Base-by-base conservation (phyloP, 2,329 filamentous ascomycete genomes). In the Curvularia sp. region DNA sequence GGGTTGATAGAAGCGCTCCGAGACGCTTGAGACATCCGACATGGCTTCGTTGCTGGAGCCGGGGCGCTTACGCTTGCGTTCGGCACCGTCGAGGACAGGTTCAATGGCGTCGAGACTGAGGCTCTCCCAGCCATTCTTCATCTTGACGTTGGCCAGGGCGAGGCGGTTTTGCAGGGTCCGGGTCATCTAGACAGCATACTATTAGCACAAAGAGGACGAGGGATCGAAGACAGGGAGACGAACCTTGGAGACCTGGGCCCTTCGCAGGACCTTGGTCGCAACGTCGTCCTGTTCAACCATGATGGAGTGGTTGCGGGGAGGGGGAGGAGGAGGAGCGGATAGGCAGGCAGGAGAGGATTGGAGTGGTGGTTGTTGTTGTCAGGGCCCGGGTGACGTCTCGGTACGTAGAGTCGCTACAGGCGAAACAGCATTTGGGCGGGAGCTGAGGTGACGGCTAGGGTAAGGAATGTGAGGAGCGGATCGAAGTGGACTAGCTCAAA, bases 141-240 rank as follows among this genome's bases (percentile, higher is more conserved):
- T 93, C 81, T 98, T 98, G 85, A 97, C 95, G 79, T 96, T 95
- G 75, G 95, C 95, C 64, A 98, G 87, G 58, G 95, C 94, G 59
- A 99, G 87, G 64, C 94, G 92, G 81, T 96, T 93, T 80, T 98
- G 93, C 54, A 99, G 84, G 73, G 90, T 91, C 76, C 94, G 86
- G 70, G 93, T 95, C 82, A 99, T 96, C 95, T 98, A 75, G 54
- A 71, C 47, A 59, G 51, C 34, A 56, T 53, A 55, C 23, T 42
- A 64, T 74, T 66, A 75, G 70, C 64, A 69, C 56, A 49, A 61
- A 60, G 60, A 58, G 62, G 57, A 41, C 55, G 60, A 61, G 59
- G 63, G 64, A 47, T 58, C 50, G 57, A 30, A 43, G 47, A 43
- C 19, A 55, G 62, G 54, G 57, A 49, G 52, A 59, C 45, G 59